Evolutionary conservation across 2,329 filamentous ascomycete genomes (phyloP), one percentile per base, ranked within the genome.

Genomic region (Amphichorda felina): DNA sequence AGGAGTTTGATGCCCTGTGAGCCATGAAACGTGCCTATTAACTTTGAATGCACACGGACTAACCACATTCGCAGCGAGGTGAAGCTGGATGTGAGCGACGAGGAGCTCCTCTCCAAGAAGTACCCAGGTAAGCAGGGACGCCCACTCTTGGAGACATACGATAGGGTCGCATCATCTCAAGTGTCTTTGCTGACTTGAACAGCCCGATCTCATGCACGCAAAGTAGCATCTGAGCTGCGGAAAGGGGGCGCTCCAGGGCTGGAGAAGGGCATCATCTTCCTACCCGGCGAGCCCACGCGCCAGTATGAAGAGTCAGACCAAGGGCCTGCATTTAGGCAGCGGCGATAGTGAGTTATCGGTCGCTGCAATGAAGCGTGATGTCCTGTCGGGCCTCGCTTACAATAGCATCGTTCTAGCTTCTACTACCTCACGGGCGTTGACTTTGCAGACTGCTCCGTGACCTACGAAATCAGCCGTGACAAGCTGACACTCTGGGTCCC

Each of bases 401-500:
- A n/a, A n/a, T n/a, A n/a, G n/a, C n/a, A n/a, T n/a, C n/a, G n/a
- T n/a, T 16, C 15, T 2, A 75, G 70, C 59, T 76, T 76, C 52
- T 76, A 68, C 51, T 77, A 77, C 49, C 48, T 77, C 37, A 60
- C 63, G 19, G 72, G 72, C 25, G 64, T 61, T 39, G 55, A 74
- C 51, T 68, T 74, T 40, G 57, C 68, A 2, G 66, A 68, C 44
- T 74, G 68, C 47, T 59, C 59, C 33, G 62, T 72, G 24, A 76
- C 72, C 2, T 76, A 75, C 45, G 70, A 76, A 41, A 65, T 76
- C 33, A 57, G 51, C 16, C 59, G 59, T 9, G 80, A 88, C 51
- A 59, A 62, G 16, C 68, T 91, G 38, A 74, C 70, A 5, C 70
- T 89, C 19, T 91, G 81, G 70, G 75, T 89, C 33, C 82, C 82